Conservation (phyloP, 495 filamentous ascomycete species). For the Copromyces sp. region DNA sequence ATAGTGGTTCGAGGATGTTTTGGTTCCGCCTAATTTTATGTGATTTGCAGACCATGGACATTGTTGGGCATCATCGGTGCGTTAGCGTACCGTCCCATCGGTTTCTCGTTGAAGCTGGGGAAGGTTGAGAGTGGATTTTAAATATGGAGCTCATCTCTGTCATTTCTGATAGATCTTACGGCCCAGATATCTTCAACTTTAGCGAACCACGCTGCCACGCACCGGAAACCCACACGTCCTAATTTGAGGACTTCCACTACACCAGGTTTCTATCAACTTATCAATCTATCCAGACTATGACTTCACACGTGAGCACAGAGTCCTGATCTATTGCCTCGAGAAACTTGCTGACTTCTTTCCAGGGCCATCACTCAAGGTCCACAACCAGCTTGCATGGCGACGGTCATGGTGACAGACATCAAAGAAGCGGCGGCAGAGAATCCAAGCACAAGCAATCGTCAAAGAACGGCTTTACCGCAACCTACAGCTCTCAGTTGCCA, state of each 20-base stretch:
- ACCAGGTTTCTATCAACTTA: neutral
- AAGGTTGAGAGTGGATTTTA: neutral
- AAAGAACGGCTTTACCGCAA: neutral
- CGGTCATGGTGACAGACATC: neutral
- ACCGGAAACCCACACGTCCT: neutral
- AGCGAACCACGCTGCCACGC: neutral
- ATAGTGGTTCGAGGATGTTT: neutral
- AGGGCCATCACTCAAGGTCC: neutral
- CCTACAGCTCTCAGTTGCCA: neutral
- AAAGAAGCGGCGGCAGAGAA: neutral
- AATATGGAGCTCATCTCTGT: constrained; percentile 4
- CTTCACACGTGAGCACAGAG: neutral
- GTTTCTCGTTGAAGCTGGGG: neutral
- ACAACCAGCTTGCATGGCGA: neutral
- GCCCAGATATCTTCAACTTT: neutral
- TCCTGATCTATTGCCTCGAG: neutral
- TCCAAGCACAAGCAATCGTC: neutral
- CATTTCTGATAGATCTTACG: constrained; percentile 14
- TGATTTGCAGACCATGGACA: neutral
- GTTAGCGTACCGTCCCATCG: neutral
- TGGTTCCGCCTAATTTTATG: neutral
- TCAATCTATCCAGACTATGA: neutral
- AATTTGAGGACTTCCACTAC: neutral
- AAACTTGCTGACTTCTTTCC: neutral
- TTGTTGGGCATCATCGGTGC: constrained; percentile 1